Base-by-base conservation (phyloP, 179 eudicot genomes). In the Pouteria campechiana region DNA sequence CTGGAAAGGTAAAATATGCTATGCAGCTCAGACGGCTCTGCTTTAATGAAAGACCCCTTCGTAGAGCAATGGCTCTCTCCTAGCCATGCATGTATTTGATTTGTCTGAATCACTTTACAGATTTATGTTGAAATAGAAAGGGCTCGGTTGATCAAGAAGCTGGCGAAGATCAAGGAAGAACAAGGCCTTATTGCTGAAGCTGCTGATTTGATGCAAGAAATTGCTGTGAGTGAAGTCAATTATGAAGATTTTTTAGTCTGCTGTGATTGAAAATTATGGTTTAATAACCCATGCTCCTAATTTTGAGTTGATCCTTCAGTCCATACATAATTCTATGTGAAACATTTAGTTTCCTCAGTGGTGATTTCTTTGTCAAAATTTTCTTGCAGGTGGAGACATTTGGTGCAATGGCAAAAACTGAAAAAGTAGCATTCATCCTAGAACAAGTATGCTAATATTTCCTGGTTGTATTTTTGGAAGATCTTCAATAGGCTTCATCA, bases 341-440 rank as follows among this genome's bases (percentile, higher is more conserved):
- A n/a, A n/a, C n/a, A n/a, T n/a, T n/a, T n/a, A n/a, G n/a, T n/a
- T n/a, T n/a, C n/a, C n/a, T n/a, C n/a, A n/a, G n/a, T n/a, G 43
- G 34, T 17, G 21, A 3, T 20, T 42, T 32, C 5, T 37, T 48
- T 42, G 7, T 41, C 38, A 31, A 25, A 11, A 25, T 9, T 44
- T 44, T 14, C 15, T 25, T 55, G 40, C 73, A 90, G 98, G 98
- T 90, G 34, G 98, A 85, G 57, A 90, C 98, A 31, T 90, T 90
- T 55, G 98, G 98, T 27, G 95, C 95, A 9, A 90, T 90, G 98
- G 98, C 98, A 32, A 90, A 90, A 74, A 90, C 95, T 34, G 95
- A 90, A 64, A 90, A 90, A 52, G 76, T 85, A 40, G 93, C 95
- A 11, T 90, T 90, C 60, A 90, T 90, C 66, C 87, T 90, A 40